Base-by-base conservation (phyloP, 164 flowering plant species). In the Aristolochia californica region DNA sequence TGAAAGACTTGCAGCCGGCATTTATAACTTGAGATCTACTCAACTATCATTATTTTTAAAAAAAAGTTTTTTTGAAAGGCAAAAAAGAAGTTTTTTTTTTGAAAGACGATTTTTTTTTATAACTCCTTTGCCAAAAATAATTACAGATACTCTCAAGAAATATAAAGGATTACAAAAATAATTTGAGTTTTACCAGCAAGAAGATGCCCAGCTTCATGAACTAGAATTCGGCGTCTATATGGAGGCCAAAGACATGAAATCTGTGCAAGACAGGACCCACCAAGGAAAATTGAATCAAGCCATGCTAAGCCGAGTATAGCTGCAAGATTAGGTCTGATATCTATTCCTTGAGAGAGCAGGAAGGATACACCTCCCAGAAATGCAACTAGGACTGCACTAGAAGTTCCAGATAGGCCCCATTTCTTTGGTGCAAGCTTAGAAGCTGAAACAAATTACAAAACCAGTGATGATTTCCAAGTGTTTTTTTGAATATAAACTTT, bases 121-220 rank as follows among this genome's bases (percentile, higher is more conserved):
- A 28, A 34, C 40, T 12, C 10, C 40, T 12, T 34, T 34, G 40
- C 40, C 40, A 7, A 9, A 34, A 34, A 34, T 34, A 34, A 34
- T 34, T 34, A 7, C 10, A 34, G 7, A 34, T 34, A 5, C 4
- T 12, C 40, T 34, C 10, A 34, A 2, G 40, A 12, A 34, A 34
- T 5, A 34, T 50, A 23, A 16, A 27, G 43, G 2, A 9, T 22
- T 34, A 25, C n/a, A 26, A 54, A 54, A 13, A 15, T 1, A 27
- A 25, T 50, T 53, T 5, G 59, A 5, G 22, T 52, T 54, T 48
- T 73, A 80, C 98, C 98, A 13, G 81, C 76, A 49, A 91, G 75
- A 62, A 91, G 84, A 77, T 91, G 98, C 24, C 98, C 96, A 43
- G 98, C 98, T 83, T 91, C 98, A 72, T 91, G 98, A 63, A 91